Evolutionary conservation across 140 eudicot genomes (phyloP).

Genomic region (Artemisia princeps): DNA sequence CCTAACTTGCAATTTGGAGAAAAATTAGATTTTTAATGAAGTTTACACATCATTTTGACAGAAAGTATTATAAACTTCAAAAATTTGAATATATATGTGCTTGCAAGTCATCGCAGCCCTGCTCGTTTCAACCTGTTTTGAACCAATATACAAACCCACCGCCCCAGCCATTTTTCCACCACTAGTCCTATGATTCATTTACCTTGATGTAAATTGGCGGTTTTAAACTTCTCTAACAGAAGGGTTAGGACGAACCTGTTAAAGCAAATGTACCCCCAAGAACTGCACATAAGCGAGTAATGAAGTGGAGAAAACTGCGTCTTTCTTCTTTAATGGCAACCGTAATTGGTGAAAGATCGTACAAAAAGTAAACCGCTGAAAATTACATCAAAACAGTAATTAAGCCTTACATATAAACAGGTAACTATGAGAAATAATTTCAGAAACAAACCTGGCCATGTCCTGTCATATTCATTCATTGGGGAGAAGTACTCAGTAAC

Average conservation of each 20-base stretch:
- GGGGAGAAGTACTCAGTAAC: constrained; percentile 94
- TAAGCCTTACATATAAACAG: background rate
- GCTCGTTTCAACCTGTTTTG: too few species aligned
- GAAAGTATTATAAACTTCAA: too few species aligned
- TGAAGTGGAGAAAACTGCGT: constrained; percentile 89
- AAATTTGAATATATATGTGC: too few species aligned
- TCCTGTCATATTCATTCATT: constrained; percentile 59
- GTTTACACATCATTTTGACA: too few species aligned
- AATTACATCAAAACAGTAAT: background rate
- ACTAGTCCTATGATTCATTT: constrained; percentile 1
- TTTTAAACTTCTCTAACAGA: constrained; percentile 16
- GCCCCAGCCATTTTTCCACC: background rate
- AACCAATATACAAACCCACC: too few species aligned
- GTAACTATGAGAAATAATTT: background rate
- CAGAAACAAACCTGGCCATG: constrained; percentile 86
- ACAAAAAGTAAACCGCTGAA: constrained; percentile 91
- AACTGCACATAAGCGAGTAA: constrained; percentile 93
- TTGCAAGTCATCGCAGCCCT: too few species aligned
- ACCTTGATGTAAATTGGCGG: constrained; percentile 6
- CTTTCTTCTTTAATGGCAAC: constrained; percentile 90
- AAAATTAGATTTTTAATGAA: too few species aligned
- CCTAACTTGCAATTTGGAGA: too few species aligned
- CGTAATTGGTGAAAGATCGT: constrained; percentile 91
- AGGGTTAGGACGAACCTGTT: constrained; percentile 29
- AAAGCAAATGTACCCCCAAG: constrained; percentile 79